Base-by-base conservation (phyloP, 176 grass and related monocot species). In the Avena eriantha region DNA sequence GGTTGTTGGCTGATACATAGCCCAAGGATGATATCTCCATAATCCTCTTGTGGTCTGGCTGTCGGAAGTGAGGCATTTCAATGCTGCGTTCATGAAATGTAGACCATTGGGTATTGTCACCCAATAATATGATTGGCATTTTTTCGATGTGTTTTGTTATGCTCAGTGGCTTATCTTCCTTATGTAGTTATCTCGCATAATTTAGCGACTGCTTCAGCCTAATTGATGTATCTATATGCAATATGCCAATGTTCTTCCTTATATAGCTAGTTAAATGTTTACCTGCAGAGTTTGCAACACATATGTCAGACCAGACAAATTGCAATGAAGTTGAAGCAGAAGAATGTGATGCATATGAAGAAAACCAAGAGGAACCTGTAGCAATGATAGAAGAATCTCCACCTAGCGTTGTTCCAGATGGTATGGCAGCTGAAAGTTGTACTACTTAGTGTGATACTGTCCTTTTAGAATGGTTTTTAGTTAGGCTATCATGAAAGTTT, bases 351-450 rank as follows among this genome's bases (percentile, higher is more conserved):
- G 82, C 74, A 19, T 96, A 92, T 70, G 94, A 94, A 88, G 94
- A 95, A 85, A 93, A 90, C 58, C 89, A 96, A 68, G 94, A 93
- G 53, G 94, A 96, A 67, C 92, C 85, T 83, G 79, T 93, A 60
- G 89, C 92, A 57, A 96, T 96, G 92, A 80, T 93, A 36, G 94
- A 96, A 81, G 94, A 86, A 81, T 96, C 92, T 84, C 91, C 94
- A 76, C 88, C 87, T 34, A 86, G 86, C 79, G 59, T 83, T 83
- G 87, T 58, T 57, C 90, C 72, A 58, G 76, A 93, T 79, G 82
- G 88, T 89, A 66, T 60, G 69, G 65, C 26, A 78, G 43, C 61
- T 85, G 77, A 23, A 81, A 35, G 9, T 76, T 60, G 5, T 64
- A 69, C 10, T 57, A 53, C 68, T 80, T 41, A 47, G 39, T 41